A percentile compares a stretch with the other conserved stretches of the same genome.
These are phyloP conservation scores for Cryphonectria radicalis DNA, from an alignment of 2,329 filamentous ascomycete genomes.

Conservation along the genomic window DNA sequence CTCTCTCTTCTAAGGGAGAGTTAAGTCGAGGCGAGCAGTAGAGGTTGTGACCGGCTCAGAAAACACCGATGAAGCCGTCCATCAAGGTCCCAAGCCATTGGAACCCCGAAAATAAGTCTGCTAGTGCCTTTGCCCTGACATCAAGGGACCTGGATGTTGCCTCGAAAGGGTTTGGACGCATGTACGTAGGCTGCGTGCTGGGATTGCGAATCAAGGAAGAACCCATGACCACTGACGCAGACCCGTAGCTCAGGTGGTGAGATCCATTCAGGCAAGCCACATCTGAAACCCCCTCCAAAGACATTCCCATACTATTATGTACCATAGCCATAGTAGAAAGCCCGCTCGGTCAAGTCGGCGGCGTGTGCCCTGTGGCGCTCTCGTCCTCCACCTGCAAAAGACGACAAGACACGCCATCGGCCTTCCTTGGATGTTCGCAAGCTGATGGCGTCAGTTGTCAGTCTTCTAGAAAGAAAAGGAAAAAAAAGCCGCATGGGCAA, in stretches of 20 bases:
- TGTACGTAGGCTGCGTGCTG: conserved; percentile 10
- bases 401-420: background rate
- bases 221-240: conserved; percentile 18
- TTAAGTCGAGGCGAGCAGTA: conserved; percentile 4
- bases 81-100: conserved; percentile 6
- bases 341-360: background rate
- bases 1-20: background rate
- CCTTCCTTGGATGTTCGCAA: background rate
- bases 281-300: background rate
- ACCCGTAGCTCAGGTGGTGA: background rate
- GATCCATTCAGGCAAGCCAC: background rate
- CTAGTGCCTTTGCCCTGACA: conserved; percentile 16
- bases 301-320: background rate
- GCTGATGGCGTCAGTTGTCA: background rate
- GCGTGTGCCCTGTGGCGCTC: background rate
- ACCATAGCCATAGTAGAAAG: background rate
- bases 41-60: background rate
- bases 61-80: conserved; percentile 13
- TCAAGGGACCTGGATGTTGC: conserved; percentile 18
- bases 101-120: background rate
- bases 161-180: conserved; percentile 17
- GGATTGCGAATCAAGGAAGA: conserved; percentile 10
- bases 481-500: conserved; percentile 3
- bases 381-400: background rate
- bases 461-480: background rate